Evolutionary conservation across 805 yeast species (phyloP), one percentile per base, ranked within the genome.

Genomic region (Teunomyces lycoperdinae): DNA sequence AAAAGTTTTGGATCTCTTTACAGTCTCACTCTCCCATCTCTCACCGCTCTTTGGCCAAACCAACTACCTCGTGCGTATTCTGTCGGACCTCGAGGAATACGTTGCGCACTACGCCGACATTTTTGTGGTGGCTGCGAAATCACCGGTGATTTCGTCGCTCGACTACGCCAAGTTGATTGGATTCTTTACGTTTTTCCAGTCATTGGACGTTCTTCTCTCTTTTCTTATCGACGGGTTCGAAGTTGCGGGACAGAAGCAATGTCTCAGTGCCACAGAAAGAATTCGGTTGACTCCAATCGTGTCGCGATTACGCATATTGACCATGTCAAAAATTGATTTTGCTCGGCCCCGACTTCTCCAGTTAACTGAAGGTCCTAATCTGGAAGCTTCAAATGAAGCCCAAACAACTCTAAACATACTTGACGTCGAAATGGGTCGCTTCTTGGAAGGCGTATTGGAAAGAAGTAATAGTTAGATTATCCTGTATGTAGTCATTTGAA

Each of bases 71-170:
- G 67, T 88, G 20, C 74, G 76, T 35, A 73, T 87, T 2, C 78
- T 88, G 43, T 89, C 86, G 43, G 90, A 85, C 51, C 58, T 85
- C 27, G 74, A 81, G 42, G 91, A 85, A 52, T 85, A 78, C 54
- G 53, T 83, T 7, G 74, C 69, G 10, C 61, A 64, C 49, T 71
- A 71, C 17, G 45, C 53, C 2, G 30, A 43, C n/a, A 43, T 62
- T 14, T 61, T 61, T 24, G 44, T 43, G 5, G 26, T 47, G 14
- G 40, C 44, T 2, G 45, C 40, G 8, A 27, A 16, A n/a, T 10
- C 43, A 10, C 54, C 52, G 6, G 28, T 50, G 5, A 9, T 52
- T 8, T 30, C 49, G 4, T 16, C 32, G 9, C 42, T 45, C 3
- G 49, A 51, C 42, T 45, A 50, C 11, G 48, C 52, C 31, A 49